Conservation (phyloP, 768 basidiomycete genomes). For the Podaxis pistillaris region DNA sequence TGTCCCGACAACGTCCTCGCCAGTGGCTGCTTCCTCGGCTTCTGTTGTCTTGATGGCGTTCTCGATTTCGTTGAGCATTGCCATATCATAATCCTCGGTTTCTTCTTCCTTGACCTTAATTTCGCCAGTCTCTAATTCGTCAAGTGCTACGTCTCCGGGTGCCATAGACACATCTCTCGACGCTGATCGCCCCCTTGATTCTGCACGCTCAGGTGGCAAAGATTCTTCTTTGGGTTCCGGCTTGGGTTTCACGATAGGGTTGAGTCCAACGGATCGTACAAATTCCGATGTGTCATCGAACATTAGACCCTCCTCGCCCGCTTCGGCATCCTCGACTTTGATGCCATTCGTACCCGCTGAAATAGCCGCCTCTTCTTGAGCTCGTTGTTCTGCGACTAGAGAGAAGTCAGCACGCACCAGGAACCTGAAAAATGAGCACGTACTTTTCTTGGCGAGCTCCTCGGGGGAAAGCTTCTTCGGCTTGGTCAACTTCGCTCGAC, state of each 20-base stretch:
- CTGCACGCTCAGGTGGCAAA: slow-evolving; percentile 4
- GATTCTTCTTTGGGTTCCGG: slow-evolving; percentile 40
- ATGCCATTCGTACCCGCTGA: slow-evolving; percentile 33
- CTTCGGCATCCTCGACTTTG: slow-evolving; percentile 40
- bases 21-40: slow-evolving; percentile 38
- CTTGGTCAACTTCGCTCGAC: slow-evolving; percentile 80
- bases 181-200: slow-evolving; percentile 28
- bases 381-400: slow-evolving; percentile 65
- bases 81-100: slow-evolving; percentile 63
- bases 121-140: slow-evolving; percentile 82
- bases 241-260: slow-evolving; percentile 51
- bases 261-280: slow-evolving; percentile 78
- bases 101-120: slow-evolving; percentile 80
- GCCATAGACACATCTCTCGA: slow-evolving; percentile 57
- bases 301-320: slow-evolving; percentile 60
- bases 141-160: slow-evolving; percentile 58
- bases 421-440: slow-evolving; percentile 22
- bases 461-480: slow-evolving; percentile 77
- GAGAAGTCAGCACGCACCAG: slow-evolving; percentile 3
- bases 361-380: slow-evolving; percentile 44
- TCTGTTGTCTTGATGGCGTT: slow-evolving; percentile 64
- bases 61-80: slow-evolving; percentile 78
- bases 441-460: slow-evolving; percentile 76
- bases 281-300: slow-evolving; percentile 99
- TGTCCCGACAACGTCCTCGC: slow-evolving; percentile 49